Evolutionary conservation across 352 stramenopile species (phyloP), one percentile per base, ranked within the genome.

Genomic region (Globisporangium canariense): DNA sequence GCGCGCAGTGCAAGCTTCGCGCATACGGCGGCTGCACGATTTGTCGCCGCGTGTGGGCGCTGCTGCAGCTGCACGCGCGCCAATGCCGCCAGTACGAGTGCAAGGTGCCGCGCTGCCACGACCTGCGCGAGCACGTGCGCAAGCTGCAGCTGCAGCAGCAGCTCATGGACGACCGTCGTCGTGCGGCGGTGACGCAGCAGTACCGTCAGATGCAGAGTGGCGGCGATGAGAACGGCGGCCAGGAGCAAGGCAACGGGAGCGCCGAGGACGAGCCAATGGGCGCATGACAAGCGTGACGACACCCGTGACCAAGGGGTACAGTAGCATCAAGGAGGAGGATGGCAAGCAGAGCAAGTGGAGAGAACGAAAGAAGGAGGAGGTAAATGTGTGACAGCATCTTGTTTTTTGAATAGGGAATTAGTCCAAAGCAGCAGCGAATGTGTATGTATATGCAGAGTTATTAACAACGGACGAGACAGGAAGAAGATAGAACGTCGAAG

Each of bases 121-220:
- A 98, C 50, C 88, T 99, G 61, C 84, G 96, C 38, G 93, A 99
- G 78, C 85, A 98, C 60, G 93, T 98, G 51, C 86, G 96, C 60
- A 97, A 98, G 75, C 76, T 99, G 53, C 92, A 97, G 69, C 78
- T 98, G 64, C 97, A 99, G 82, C 97, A 99, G 81, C 93, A 98
- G 77, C 91, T 97, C 57, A 98, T 99, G 93, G 96, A 99, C 74
- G 96, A 99, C 73, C 88, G 97, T 9, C 91, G 97, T 56, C 90
- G 96, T 46, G 85, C 85, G 16, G 87, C 87, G 14, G 87, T 96
- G 20, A 96, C 87, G 20, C 83, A 96, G 62, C 86, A 96, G 70
- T 96, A 96, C 38, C 84, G 83, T 2, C 83, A 94, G 65, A 83
- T 92, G 78, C 83, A 93, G 67, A 87, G 67, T 30, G 60, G 22